These are phyloP conservation scores for Dryas alaskensis DNA, from an alignment of 306 rosid species.

Conservation along the genomic window DNA sequence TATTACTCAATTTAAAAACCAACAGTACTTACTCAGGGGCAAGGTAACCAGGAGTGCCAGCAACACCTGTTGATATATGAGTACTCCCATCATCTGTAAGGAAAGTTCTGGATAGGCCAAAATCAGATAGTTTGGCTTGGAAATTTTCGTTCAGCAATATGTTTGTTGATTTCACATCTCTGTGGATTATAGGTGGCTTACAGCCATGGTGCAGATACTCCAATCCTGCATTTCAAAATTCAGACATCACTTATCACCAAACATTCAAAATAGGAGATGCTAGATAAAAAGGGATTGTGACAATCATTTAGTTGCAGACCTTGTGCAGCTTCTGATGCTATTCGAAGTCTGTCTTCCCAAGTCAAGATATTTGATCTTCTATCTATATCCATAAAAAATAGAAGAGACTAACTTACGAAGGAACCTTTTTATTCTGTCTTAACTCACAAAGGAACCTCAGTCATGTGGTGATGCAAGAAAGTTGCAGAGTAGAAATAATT, in stretches of 20 bases:
- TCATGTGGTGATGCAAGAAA: no score
- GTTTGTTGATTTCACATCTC: constrained; percentile 57
- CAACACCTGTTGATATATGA: constrained; percentile 39
- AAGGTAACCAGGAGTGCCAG: constrained; percentile 52
- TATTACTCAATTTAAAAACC: no score
- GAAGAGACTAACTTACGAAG: background rate
- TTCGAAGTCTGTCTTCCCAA: constrained; percentile 32
- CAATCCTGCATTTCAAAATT: constrained; percentile 16
- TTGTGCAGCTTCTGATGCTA: constrained; percentile 42
- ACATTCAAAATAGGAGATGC: background rate
- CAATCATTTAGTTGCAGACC: constrained; percentile 11
- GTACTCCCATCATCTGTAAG: constrained; percentile 9
- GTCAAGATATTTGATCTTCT: background rate
- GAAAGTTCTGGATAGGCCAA: constrained; percentile 46
- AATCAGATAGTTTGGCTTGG: constrained; percentile 49
- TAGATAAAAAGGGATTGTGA: background rate
- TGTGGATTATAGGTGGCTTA: constrained; percentile 38
- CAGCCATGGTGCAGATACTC: constrained; percentile 32
- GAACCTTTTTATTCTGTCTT: no score
- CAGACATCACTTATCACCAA: background rate
- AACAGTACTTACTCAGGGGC: constrained; percentile 46
- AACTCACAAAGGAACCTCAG: background rate
- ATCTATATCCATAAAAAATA: background rate
- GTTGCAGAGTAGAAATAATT: no score
- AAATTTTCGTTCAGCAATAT: constrained; percentile 37